phyloP scores from a whole-genome alignment of 768 basidiomycete species.

The Guyanaporus albipodus region DNA sequence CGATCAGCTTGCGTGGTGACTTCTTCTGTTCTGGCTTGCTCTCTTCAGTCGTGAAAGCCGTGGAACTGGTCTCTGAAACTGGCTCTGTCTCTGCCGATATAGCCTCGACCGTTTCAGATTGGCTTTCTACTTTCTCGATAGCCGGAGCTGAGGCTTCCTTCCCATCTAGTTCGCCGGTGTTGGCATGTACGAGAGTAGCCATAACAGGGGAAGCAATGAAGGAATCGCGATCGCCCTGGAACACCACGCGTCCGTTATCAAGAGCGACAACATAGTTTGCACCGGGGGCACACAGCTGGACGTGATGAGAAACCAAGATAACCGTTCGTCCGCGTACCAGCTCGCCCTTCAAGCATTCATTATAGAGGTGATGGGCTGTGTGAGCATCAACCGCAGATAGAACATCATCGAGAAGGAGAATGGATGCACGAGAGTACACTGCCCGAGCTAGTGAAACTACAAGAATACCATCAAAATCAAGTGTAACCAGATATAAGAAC shows the following conservation, averaged over 20 bases:
- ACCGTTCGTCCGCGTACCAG: conserved; percentile 77
- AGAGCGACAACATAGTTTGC: conserved; percentile 81
- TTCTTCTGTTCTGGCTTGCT: conserved; percentile 47
- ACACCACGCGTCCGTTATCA: conserved; percentile 66
- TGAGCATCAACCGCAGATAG: conserved; percentile 73
- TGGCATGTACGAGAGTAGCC: conserved; percentile 61
- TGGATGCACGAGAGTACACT: conserved; percentile 82
- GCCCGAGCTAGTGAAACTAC: conserved; percentile 76
- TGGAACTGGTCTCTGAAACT: conserved; percentile 42
- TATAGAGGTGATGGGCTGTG: conserved; percentile 78
- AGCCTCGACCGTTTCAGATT: conserved; percentile 13
- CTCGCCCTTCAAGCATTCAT: conserved; percentile 75
- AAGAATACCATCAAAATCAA: background rate
- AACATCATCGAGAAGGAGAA: conserved; percentile 84
- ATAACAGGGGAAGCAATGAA: conserved; percentile 71
- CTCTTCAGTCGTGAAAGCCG: conserved; percentile 36
- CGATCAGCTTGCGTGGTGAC: conserved; percentile 74
- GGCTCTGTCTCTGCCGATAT: conserved; percentile 22
- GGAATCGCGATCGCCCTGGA: conserved; percentile 58
- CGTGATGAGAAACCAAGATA: conserved; percentile 91
- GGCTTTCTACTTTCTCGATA: conserved; percentile 1
- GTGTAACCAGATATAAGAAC: background rate
- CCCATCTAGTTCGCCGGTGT: conserved; percentile 35
- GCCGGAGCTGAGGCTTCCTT: conserved; percentile 35
- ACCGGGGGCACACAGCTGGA: conserved; percentile 78